Percentiles rank a stretch among this genome's conserved stretches.
Evolutionary conservation across 2,329 filamentous ascomycete species (phyloP).

Genomic region (Dichotomopilus funicola): DNA sequence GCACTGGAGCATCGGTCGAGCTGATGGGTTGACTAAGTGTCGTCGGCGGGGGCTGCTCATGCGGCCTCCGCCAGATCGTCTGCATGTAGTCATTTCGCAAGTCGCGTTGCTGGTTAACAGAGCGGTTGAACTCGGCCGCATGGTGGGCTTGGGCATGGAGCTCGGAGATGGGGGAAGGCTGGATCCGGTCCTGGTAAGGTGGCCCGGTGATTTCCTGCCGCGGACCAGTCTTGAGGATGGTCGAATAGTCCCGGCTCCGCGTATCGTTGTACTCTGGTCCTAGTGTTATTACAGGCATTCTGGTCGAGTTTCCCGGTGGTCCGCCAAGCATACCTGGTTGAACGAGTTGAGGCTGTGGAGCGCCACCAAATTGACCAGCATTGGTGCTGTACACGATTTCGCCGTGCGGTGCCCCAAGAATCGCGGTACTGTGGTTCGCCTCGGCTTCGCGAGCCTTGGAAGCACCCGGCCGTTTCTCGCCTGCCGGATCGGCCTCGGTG

Average conservation of each 20-base stretch:
- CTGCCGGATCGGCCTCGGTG: conserved; percentile 90
- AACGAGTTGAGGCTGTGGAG: conserved; percentile 61
- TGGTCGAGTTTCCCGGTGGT: conserved; percentile 57
- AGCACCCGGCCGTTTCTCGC: conserved; percentile 90
- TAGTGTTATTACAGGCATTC: conserved; percentile 79
- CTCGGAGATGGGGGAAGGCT: conserved; percentile 68
- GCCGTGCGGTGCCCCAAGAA: conserved; percentile 64
- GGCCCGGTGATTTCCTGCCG: conserved; percentile 85
- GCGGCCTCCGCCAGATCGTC: conserved; percentile 73
- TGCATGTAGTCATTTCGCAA: conserved; percentile 75
- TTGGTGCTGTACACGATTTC: conserved; percentile 85
- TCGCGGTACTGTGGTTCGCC: conserved; percentile 53
- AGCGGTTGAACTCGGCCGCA: conserved; percentile 85
- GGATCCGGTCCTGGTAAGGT: conserved; percentile 79
- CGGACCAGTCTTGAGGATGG: conserved; percentile 68
- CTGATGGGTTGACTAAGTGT: conserved; percentile 42
- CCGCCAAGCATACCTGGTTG: conserved; percentile 66
- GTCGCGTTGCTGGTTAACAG: conserved; percentile 70
- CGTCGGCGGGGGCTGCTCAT: conserved; percentile 61
- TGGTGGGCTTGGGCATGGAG: conserved; percentile 81
- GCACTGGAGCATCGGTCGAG: conserved; percentile 37
- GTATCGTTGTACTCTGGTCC: conserved; percentile 71
- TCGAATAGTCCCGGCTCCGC: conserved; percentile 73
- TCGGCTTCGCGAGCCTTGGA: conserved; percentile 81
- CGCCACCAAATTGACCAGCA: conserved; percentile 57